Conservation (phyloP, 1,284 basidiomycete genomes). For the Sphaerobolus stellatus region DNA sequence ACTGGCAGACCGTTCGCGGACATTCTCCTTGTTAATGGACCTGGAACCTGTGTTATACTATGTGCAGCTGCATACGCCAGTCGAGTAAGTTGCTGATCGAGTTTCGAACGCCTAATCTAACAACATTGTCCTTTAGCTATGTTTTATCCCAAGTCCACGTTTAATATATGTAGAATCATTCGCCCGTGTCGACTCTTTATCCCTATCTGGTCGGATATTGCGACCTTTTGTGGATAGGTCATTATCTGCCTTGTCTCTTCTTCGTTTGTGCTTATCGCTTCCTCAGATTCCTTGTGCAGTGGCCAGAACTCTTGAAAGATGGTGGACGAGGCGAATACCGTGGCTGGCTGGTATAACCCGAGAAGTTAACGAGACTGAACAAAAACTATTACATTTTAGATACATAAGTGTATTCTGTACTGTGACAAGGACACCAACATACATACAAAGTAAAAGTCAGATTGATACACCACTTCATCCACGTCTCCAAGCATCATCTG, state of each 20-base stretch:
- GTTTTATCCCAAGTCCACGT: slow-evolving; percentile 70
- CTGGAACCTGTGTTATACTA: slow-evolving; percentile 89
- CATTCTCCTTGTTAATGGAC: slow-evolving; percentile 88
- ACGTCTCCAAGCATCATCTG: slow-evolving; percentile 67
- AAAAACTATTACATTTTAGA: no score
- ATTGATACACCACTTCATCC: not conserved
- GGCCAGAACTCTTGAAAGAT: slow-evolving; percentile 60
- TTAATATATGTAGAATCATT: slow-evolving; percentile 95
- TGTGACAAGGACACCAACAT: no score
- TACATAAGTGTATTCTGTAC: no score
- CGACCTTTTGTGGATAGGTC: slow-evolving; percentile 80
- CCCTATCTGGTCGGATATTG: slow-evolving; percentile 83
- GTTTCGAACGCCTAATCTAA: slow-evolving; percentile 9
- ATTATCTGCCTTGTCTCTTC: slow-evolving; percentile 20
- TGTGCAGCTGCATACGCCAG: slow-evolving; percentile 73
- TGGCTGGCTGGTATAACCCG: slow-evolving; percentile 62
- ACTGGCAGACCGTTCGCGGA: slow-evolving; percentile 57
- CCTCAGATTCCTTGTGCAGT: slow-evolving; percentile 81
- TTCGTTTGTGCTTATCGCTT: not conserved
- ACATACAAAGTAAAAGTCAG: no score
- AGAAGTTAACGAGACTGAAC: slow-evolving; percentile 3
- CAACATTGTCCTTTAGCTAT: slow-evolving; percentile 41
- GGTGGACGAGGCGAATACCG: slow-evolving; percentile 47
- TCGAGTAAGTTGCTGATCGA: slow-evolving; percentile 53
- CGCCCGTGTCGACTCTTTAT: slow-evolving; percentile 82